Conservation (phyloP, 2,329 filamentous ascomycete genomes). For the Alternaria rosae region DNA sequence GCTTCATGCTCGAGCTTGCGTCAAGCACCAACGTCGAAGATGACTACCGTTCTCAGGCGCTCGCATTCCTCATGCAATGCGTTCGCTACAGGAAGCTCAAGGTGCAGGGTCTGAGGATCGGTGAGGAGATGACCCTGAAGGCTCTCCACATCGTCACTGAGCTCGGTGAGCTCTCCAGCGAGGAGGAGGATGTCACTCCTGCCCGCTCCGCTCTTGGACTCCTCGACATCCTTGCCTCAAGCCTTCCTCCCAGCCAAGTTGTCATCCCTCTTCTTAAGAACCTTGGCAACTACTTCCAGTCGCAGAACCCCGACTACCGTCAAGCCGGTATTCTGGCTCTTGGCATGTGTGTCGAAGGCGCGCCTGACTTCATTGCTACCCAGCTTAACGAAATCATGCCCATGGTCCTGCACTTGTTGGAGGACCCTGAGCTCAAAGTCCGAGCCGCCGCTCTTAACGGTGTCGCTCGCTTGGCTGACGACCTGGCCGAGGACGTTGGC, state of each 20-base stretch:
- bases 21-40: constrained; percentile 79
- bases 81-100: constrained; percentile 94
- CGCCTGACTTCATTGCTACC: constrained; percentile 95
- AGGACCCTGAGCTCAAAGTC: constrained; percentile 84
- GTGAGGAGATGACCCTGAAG: constrained; percentile 85
- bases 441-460: constrained; percentile 87
- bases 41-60: constrained; percentile 85
- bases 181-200: constrained; percentile 86
- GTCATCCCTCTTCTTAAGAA: constrained; percentile 90
- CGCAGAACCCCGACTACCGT: constrained; percentile 77
- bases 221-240: constrained; percentile 86
- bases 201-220: constrained; percentile 84
- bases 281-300: constrained; percentile 81
- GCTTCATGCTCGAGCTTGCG: constrained; percentile 91
- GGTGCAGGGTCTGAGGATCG: constrained; percentile 88
- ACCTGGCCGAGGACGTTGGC: constrained; percentile 88
- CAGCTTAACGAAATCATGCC: constrained; percentile 89
- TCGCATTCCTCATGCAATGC: constrained; percentile 92
- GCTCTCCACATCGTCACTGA: constrained; percentile 89
- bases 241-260: constrained; percentile 90
- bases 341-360: constrained; percentile 93
- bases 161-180: constrained; percentile 73
- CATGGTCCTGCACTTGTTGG: constrained; percentile 79
- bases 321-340: constrained; percentile 91
- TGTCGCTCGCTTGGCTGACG: constrained; percentile 88